Percentiles rank a stretch among this genome's conserved stretches.
phyloP scores from a whole-genome alignment of 1,284 basidiomycete species.

The Ustilago tritici region DNA sequence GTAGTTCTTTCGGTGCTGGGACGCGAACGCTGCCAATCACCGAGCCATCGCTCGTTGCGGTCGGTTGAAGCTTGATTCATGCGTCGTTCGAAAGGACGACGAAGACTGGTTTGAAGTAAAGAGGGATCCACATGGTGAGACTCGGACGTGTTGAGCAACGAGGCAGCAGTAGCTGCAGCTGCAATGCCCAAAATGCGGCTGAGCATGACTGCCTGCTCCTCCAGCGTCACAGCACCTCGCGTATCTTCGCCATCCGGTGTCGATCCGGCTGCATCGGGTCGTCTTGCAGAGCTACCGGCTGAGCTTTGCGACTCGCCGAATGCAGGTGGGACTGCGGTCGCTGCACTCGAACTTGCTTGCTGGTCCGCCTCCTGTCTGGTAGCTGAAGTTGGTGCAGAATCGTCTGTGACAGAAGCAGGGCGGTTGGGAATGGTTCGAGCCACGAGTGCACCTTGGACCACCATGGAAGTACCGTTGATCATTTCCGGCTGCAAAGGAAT shows the following conservation, averaged over 20 bases:
- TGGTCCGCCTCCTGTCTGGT: not conserved
- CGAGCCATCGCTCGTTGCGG: constrained; percentile 31
- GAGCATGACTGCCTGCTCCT: constrained; percentile 68
- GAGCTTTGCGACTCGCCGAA: not conserved
- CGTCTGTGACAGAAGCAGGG: constrained; percentile 3
- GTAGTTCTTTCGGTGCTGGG: not conserved
- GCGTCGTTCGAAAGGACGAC: constrained; percentile 34
- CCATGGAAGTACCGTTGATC: constrained; percentile 64
- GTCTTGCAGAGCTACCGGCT: not conserved
- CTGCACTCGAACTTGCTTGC: not conserved
- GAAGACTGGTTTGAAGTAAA: constrained; percentile 50
- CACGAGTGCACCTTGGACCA: constrained; percentile 66
- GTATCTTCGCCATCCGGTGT: constrained; percentile 28
- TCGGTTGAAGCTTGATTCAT: constrained; percentile 29
- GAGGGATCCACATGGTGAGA: constrained; percentile 47
- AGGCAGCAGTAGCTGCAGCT: constrained; percentile 66
- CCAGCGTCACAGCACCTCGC: constrained; percentile 60
- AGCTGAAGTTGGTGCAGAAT: not conserved
- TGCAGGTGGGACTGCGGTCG: not conserved
- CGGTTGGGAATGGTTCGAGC: constrained; percentile 46
- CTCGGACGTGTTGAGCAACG: constrained; percentile 53
- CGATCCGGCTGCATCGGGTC: constrained; percentile 1
- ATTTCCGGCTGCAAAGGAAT: constrained; percentile 38
- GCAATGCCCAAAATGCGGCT: constrained; percentile 64
- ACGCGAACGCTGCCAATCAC: constrained; percentile 31